Evolutionary conservation across 164 flowering plant genomes (phyloP).

Genomic region (Magnolia changhungtana): DNA sequence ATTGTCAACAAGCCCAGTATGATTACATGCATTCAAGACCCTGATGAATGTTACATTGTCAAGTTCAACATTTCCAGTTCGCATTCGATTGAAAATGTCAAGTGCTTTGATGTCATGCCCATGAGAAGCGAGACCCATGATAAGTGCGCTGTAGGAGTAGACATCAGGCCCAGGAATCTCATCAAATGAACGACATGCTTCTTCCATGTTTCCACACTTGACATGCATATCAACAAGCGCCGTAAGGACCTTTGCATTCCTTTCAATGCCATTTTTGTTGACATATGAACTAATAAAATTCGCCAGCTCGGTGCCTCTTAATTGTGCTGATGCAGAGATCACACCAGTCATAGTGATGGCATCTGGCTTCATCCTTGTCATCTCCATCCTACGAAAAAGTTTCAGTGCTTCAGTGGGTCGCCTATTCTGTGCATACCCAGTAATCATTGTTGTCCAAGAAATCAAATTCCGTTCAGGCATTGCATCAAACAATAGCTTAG

Average conservation of each 20-base stretch:
- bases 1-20: slow-evolving; percentile 36
- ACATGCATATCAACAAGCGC: slow-evolving; percentile 40
- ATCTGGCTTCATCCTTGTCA: slow-evolving; percentile 26
- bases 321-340: slow-evolving; percentile 30
- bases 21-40: slow-evolving; percentile 36
- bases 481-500: slow-evolving; percentile 26
- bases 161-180: slow-evolving; percentile 32
- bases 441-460: slow-evolving; percentile 40
- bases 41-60: slow-evolving; percentile 38
- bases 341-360: slow-evolving; percentile 31
- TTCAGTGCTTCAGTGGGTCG: slow-evolving; percentile 27
- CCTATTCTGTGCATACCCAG: slow-evolving; percentile 38
- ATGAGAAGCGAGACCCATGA: slow-evolving; percentile 39
- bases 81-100: slow-evolving; percentile 25
- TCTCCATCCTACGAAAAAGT: slow-evolving; percentile 21
- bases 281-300: slow-evolving; percentile 25
- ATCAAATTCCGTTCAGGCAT: slow-evolving; percentile 34
- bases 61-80: slow-evolving; percentile 22
- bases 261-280: slow-evolving; percentile 27
- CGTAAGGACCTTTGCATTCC: slow-evolving; percentile 32
- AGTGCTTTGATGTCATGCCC: slow-evolving; percentile 33
- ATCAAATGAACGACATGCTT: slow-evolving; percentile 27
- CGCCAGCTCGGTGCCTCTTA: slow-evolving; percentile 32
- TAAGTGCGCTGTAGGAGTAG: slow-evolving; percentile 35
- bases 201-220: slow-evolving; percentile 40